Evolutionary conservation across 805 yeast genomes (phyloP).

Genomic region (Ogataea ganodermae): DNA sequence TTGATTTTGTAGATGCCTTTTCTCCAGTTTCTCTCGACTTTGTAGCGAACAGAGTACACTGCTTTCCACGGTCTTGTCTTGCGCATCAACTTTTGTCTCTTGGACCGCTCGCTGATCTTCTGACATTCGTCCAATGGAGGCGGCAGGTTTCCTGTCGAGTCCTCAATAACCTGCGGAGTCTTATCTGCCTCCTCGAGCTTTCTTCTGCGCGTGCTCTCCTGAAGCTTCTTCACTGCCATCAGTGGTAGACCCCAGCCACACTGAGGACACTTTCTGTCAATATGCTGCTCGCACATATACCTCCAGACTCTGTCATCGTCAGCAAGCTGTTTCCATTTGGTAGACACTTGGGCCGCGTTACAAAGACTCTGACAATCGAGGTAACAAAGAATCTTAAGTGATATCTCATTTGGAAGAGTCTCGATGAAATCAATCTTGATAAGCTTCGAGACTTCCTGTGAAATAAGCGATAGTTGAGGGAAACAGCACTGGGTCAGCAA

Average conservation of each 20-base stretch:
- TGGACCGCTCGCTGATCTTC: constrained; percentile 10
- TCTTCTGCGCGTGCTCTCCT: constrained; percentile 30
- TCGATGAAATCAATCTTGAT: constrained; percentile 87
- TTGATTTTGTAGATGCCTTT: constrained; percentile 68
- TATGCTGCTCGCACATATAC: constrained; percentile 97
- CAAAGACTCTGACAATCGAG: constrained; percentile 93
- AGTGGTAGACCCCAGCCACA: constrained; percentile 99
- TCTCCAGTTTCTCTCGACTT: constrained; percentile 94
- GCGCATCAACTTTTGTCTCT: constrained; percentile 24
- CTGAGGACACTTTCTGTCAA: constrained; percentile 94
- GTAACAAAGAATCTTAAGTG: constrained; percentile 82
- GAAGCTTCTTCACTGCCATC: constrained; percentile 75
- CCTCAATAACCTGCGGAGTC: constrained; percentile 6
- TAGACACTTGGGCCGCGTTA: constrained; percentile 89
- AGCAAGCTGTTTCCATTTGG: constrained; percentile 84
- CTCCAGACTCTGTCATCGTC: constrained; percentile 98
- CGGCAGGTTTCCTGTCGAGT: constrained; percentile 24
- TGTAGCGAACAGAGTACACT: constrained; percentile 86
- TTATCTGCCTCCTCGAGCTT: constrained; percentile 27
- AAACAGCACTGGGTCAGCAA: constrained; percentile 88
- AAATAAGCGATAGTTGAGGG: constrained; percentile 86
- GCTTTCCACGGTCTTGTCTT: constrained; percentile 91
- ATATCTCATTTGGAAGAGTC: constrained; percentile 81
- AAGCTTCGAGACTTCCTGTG: constrained; percentile 74
- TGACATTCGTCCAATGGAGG: constrained; percentile 27